These are phyloP conservation scores for Metarhizium guizhouense DNA, from an alignment of 2,329 filamentous ascomycete species.

Conservation along the genomic window DNA sequence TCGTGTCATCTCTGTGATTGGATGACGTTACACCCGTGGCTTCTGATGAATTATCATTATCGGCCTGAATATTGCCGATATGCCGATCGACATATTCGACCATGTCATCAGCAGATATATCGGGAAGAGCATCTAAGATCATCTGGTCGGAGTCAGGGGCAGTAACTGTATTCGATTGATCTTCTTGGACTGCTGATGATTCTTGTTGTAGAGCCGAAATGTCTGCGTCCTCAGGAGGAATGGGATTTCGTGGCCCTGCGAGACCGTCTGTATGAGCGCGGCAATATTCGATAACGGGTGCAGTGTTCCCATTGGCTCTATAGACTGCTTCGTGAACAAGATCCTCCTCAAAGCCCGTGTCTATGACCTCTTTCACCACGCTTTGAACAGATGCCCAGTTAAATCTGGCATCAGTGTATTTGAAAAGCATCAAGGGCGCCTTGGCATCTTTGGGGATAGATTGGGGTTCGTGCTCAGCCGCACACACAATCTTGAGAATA, in stretches of 20 bases:
- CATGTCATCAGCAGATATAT: slow-evolving; percentile 3
- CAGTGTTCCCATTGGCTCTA: slow-evolving; percentile 60
- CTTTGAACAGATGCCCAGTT: slow-evolving; percentile 30
- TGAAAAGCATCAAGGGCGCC: slow-evolving; percentile 30
- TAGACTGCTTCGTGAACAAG: slow-evolving; percentile 74
- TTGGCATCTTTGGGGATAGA: slow-evolving; percentile 50
- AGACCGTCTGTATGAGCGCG: slow-evolving; percentile 48
- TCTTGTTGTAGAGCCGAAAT: slow-evolving; percentile 23
- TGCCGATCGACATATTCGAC: slow-evolving; percentile 4
- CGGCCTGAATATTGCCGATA: background rate
- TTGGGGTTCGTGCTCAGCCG: slow-evolving; percentile 67
- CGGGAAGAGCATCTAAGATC: slow-evolving; percentile 25
- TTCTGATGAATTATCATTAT: background rate
- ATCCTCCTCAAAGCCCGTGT: slow-evolving; percentile 36
- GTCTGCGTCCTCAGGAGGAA: slow-evolving; percentile 51
- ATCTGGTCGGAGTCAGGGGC: slow-evolving; percentile 26
- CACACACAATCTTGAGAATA: slow-evolving; percentile 69
- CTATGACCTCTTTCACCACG: slow-evolving; percentile 23
- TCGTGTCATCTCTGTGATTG: slow-evolving; percentile 6
- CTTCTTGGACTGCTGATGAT: slow-evolving; percentile 11
- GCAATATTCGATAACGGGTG: slow-evolving; percentile 66
- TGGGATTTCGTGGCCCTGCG: slow-evolving; percentile 54
- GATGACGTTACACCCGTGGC: slow-evolving; percentile 5
- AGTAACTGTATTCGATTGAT: slow-evolving; percentile 14
- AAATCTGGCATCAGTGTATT: slow-evolving; percentile 34